Evolutionary conservation across 306 rosid genomes (phyloP), one percentile per base, ranked within the genome.

Genomic region (Quercus engelmannii): DNA sequence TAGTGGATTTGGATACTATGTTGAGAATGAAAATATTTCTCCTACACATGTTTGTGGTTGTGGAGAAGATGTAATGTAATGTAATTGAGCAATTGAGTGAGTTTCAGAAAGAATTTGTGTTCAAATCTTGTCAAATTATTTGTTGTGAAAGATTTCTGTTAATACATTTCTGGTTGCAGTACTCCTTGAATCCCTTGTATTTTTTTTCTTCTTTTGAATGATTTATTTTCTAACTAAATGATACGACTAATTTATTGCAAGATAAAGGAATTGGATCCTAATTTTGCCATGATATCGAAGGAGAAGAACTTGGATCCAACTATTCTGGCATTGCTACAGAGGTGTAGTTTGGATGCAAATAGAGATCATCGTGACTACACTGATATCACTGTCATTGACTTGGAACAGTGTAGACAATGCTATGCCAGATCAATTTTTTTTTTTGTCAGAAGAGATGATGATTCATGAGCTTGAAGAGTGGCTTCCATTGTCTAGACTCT

Each of bases 221-320:
- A 38, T 38, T 38, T 38, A 38, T 38, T 38, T 38, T 7, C 43
- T 38, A 38, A 38, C 43, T 38, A 38, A 38, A 38, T 0, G 43
- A 38, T 38, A 38, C 43, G 54, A 91, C 92, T 72, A 87, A 86
- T 84, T 87, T 96, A 74, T 87, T 96, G 84, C 94, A 93, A 76
- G 94, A 96, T 89, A 96, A 96, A 86, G 98, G 99, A 38, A 64
- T 80, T 96, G 88, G 99, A 96, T 88, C 99, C 99, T 21, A 96
- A 96, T 92, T 96, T 96, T 88, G 99, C 94, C 64, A 86, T 93
- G 99, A 96, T 96, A 98, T 85, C 90, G 83, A 96, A 93, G 85
- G 99, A 90, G 86, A 93, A 90, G 88, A 91, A 88, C 89, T 89
- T 96, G 85, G 97, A 96, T 85, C 99, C 99, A 74, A 93, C 99